Base-by-base conservation (phyloP, 2,329 filamentous ascomycete species). In the Ambrosiella beaveri region DNA sequence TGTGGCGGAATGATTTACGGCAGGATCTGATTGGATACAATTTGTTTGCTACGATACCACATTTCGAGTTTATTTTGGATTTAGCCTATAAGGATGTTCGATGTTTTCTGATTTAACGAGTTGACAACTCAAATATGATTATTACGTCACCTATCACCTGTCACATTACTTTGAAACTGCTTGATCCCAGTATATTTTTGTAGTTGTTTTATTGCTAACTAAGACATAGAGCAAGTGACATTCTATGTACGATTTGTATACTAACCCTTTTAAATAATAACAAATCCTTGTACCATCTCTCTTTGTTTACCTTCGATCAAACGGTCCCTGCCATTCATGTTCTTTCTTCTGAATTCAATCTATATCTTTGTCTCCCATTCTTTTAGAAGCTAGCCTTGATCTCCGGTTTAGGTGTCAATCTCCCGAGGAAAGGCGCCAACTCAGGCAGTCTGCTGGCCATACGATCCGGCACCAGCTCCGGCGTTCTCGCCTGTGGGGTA, bases 401-500 rank as follows among this genome's bases (percentile, higher is more conserved):
- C 65, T 76, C 74, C 3, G 74, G 74, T 57, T 71, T 74, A 1
- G 75, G 75, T 7, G 75, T 77, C 62, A 76, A 63, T 35, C 75
- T 69, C 51, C 65, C 62, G 57, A 68, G 65, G 63, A 66, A 69
- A 45, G 77, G 67, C 15, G 67, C 68, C 8, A 75, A 73, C 58
- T 77, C 75, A 8, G 74, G 72, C 45, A 80, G 75, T 57, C 78
- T 75, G 58, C 77, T 76, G 6, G 76, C 77, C 79, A 81, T 82
- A 57, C 78, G 73, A 65, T 83, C 80, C 11, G 78, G 79, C n/a
- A 82, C 66, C 52, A 83, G 69, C 52, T 83, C 80, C 0, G 78
- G 78, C 2, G 78, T 81, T 35, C 75, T 71, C 19, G 77, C 78
- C 44, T 78, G 71, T 38, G 79, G 54, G 64, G 3, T 75, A 75